Base-by-base conservation (phyloP, 139 green algal species). In the Helicosporidium sp. region DNA sequence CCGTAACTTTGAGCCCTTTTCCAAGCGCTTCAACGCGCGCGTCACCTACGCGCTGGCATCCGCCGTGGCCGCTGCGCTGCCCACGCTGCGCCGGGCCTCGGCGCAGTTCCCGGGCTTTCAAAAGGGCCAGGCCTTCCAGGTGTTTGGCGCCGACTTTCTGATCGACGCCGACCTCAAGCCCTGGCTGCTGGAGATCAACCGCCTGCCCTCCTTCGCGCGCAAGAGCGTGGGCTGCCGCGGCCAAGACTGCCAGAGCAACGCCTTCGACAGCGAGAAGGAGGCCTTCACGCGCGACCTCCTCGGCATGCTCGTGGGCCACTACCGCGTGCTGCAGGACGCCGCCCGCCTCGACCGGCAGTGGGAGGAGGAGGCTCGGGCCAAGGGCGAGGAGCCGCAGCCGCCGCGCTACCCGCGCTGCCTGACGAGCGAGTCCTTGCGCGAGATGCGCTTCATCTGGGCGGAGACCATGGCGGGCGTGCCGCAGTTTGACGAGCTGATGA, bases 171-270 rank as follows among this genome's bases (percentile, higher is more conserved):
- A 28, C 1, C 45, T 76, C 12, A 27, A 58, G 27, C 71, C 77
- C 8, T 78, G 64, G 53, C 57, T 87, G 36, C 34, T 87, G 43
- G 77, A 87, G 46, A 44, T 85, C 13, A 87, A 87, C 51, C 60
- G 57, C 1, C 27, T 75, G 17, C 77, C 77, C 28, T 80, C 63
- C 33, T 46, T 87, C 53, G 70, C 72, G 0, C 46, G 66, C 26
- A 67, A 70, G 52, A 60, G 66, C 20, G 40, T 63, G 6, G 35
- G n/a, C 18, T 50, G 43, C 1, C 19, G 18, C 2, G n/a, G 28
- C 0, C 26, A 31, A 17, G 47, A 36, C 41, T 33, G 41, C 43
- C 43, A 44, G 26, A 55, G n/a, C 16, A 29, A 5, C 13, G 51
- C 2, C 20, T 82, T 82, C 51, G 74, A 82, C 43, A 27, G n/a